phyloP scores from a whole-genome alignment of 2,329 filamentous ascomycete genomes.

The Domatiomyces globalis region DNA sequence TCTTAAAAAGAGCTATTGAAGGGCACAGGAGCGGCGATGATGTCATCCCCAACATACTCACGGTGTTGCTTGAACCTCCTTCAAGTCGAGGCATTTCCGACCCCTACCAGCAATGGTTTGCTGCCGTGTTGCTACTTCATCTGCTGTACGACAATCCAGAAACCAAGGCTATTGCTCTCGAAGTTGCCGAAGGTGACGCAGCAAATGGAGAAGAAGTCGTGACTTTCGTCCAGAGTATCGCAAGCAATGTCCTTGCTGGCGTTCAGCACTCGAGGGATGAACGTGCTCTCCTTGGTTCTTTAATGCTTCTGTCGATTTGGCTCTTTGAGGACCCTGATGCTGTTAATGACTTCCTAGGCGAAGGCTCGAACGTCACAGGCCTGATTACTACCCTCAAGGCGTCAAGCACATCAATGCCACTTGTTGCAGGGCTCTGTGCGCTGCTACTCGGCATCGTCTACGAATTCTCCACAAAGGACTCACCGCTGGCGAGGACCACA shows the following conservation, averaged over 20 bases:
- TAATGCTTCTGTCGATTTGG: conserved; percentile 82
- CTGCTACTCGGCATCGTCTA: conserved; percentile 79
- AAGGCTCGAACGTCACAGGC: conserved; percentile 83
- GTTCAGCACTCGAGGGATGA: conserved; percentile 64
- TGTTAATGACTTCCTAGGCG: conserved; percentile 81
- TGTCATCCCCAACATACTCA: conserved; percentile 77
- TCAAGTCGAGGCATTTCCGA: conserved; percentile 52
- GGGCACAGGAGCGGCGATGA: conserved; percentile 65
- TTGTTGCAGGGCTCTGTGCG: conserved; percentile 71
- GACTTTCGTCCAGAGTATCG: conserved; percentile 77
- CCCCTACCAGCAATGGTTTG: conserved; percentile 82
- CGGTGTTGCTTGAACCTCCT: conserved; percentile 58
- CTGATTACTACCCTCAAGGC: conserved; percentile 63
- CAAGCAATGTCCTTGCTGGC: conserved; percentile 70
- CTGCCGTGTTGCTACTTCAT: conserved; percentile 73
- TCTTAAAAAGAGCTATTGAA: conserved; percentile 75
- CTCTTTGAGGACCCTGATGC: conserved; percentile 83
- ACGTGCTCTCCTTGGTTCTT: conserved; percentile 65
- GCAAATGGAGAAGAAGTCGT: conserved; percentile 86
- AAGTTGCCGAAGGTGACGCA: conserved; percentile 76
- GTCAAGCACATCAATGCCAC: conserved; percentile 42
- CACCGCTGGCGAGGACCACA: conserved; percentile 67
- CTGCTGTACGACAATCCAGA: conserved; percentile 65
- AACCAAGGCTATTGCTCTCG: conserved; percentile 66
- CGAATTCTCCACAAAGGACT: conserved; percentile 96